Base-by-base conservation (phyloP, 768 basidiomycete genomes). In the Lanmaoa rubissima region DNA sequence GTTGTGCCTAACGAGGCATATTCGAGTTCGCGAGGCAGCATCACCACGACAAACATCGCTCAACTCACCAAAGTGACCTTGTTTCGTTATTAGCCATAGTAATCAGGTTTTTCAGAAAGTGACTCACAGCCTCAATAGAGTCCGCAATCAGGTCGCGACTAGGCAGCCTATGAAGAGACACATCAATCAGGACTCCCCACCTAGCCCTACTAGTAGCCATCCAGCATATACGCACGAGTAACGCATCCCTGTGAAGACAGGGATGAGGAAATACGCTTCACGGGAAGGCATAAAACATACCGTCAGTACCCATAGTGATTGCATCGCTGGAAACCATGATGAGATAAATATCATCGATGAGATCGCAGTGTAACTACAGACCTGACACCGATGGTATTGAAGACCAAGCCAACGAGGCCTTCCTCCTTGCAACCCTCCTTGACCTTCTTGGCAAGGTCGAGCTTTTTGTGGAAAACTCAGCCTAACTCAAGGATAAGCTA, bases 141-240 rank as follows among this genome's bases (percentile, higher is more conserved):
- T 94, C 92, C 16, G 93, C 92, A 55, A 95, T 95, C 49, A 94
- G 72, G 68, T 95, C 92, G 48, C 92, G 88, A 76, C 83, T 90
- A 13, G 92, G 92, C 41, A 95, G 77, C 42, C 90, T 91, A 61
- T 34, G 31, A 40, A 48, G 48, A 40, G 5, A 19, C 16, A 61
- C n/a, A 10, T 51, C 39, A 57, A 38, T 38, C 31, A 39, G 48
- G 39, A 41, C 41, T 41, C 17, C 32, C 26, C 38, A 36, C 3
- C 31, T 39, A 13, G 13, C 19, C 32, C 19, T 17, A 24, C 21
- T 24, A 24, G 21, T 24, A 11, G n/a, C 40, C 14, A 32, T 42
- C 16, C 19, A 40, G 40, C 19, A 28, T 43, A 58, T 17, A 78
- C 87, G 62, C 63, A 90, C 89, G 90, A 92, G 67, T 92, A 93